Conservation (phyloP, 495 filamentous ascomycete genomes). For the Evansstolkia leycettana region DNA sequence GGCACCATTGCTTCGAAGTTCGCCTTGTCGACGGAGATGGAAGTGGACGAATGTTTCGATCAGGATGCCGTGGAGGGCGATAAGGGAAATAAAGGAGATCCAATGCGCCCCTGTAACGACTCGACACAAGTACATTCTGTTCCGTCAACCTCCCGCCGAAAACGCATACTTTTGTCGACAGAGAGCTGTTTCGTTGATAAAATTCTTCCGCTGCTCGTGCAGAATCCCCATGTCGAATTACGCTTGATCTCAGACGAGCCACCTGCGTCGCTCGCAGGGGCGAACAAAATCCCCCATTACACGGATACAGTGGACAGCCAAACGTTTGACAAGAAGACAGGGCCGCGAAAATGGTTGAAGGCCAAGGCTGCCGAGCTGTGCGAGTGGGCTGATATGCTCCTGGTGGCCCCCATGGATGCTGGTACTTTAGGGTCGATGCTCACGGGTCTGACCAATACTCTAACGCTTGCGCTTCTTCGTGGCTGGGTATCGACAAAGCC, state of each 20-base stretch:
- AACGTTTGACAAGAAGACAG: conserved; percentile 34
- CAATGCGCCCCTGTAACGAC: no score
- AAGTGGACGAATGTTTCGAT: conserved; percentile 16
- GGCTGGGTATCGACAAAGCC: conserved; percentile 78
- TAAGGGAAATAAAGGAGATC: conserved; percentile 4
- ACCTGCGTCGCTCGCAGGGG: conserved; percentile 28
- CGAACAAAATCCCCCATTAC: conserved; percentile 34
- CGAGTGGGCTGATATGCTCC: conserved; percentile 77
- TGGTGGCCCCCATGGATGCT: conserved; percentile 74
- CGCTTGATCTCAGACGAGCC: conserved; percentile 37
- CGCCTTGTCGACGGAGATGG: conserved; percentile 16
- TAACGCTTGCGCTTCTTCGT: conserved; percentile 61
- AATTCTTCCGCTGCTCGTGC: conserved; percentile 26
- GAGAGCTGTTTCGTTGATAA: conserved; percentile 32
- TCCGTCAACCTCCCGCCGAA: conserved; percentile 13
- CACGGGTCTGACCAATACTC: conserved; percentile 59
- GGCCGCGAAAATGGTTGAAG: conserved; percentile 33
- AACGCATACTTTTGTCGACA: conserved; percentile 31
- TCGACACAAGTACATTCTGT: no score
- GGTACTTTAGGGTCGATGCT: conserved; percentile 75
- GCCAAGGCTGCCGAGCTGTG: conserved; percentile 57
- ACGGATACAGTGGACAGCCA: conserved; percentile 35
- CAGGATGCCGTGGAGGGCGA: conserved; percentile 10
- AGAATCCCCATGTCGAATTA: conserved; percentile 29
- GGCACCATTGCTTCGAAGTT: conserved; percentile 6